Percentiles rank a stretch among this genome's conserved stretches.
These are phyloP conservation scores for Geotrichum histeridarum DNA, from an alignment of 1,139 yeast genomes.

Conservation along the genomic window DNA sequence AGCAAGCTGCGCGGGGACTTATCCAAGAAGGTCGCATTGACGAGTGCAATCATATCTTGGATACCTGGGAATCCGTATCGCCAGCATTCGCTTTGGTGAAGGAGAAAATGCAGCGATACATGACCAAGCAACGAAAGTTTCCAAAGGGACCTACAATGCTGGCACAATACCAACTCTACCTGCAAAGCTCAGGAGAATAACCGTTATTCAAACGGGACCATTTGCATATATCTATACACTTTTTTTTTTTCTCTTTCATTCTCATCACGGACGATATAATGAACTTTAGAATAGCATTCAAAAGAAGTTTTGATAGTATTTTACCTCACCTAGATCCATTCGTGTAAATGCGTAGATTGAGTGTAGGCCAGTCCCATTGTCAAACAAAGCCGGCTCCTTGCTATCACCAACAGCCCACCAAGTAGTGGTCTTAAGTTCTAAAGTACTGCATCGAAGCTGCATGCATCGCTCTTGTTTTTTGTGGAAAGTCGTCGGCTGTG, in stretches of 20 bases:
- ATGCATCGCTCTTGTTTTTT: too few species aligned
- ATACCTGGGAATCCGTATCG: conserved; percentile 23
- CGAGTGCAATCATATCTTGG: neutral
- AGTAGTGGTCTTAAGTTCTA: too few species aligned
- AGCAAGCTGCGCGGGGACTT: neutral
- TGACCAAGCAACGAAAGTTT: conserved; percentile 17
- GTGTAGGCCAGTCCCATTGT: too few species aligned
- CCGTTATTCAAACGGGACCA: neutral
- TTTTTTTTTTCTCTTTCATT: conserved; percentile 1
- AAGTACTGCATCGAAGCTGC: too few species aligned
- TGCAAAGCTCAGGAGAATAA: neutral
- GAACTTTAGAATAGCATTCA: too few species aligned
- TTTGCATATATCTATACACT: neutral
- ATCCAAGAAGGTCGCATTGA: neutral
- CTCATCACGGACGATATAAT: neutral
- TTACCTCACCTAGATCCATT: too few species aligned
- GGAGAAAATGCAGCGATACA: conserved; percentile 18
- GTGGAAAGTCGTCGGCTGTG: too few species aligned
- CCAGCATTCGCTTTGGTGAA: conserved; percentile 17
- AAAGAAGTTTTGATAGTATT: too few species aligned
- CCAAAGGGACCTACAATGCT: neutral
- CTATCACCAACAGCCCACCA: too few species aligned
- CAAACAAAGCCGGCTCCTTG: too few species aligned
- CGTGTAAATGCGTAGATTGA: too few species aligned
- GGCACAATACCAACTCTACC: neutral